Percentiles rank a stretch among this genome's conserved stretches.
These are phyloP conservation scores for Penicillium diatomitis DNA, from an alignment of 495 filamentous ascomycete species.

Conservation along the genomic window DNA sequence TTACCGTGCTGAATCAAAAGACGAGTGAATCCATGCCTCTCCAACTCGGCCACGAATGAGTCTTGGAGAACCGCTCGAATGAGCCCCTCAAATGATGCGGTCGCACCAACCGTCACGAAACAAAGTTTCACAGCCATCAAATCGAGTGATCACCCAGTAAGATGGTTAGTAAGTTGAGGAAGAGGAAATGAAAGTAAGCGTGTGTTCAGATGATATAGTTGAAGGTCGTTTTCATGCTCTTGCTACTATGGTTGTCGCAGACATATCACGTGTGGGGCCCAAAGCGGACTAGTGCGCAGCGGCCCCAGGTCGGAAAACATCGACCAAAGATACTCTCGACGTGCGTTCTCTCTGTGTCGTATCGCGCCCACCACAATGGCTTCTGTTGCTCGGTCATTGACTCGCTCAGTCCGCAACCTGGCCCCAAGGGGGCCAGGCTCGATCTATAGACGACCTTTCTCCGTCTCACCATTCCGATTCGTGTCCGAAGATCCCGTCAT, in stretches of 20 bases:
- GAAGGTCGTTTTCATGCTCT: background rate
- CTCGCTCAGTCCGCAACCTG: slow-evolving; percentile 26
- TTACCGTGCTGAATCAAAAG: slow-evolving; percentile 72
- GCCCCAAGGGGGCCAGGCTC: slow-evolving; percentile 21
- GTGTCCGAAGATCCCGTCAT: slow-evolving; percentile 30
- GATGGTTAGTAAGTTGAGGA: background rate
- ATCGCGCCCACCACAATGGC: slow-evolving; percentile 27
- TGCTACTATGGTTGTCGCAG: background rate
- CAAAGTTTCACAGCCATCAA: slow-evolving; percentile 36
- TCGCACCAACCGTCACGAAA: slow-evolving; percentile 88
- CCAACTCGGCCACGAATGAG: slow-evolving; percentile 50
- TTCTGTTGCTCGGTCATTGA: slow-evolving; percentile 30
- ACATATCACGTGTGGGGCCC: background rate
- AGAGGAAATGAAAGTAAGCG: background rate
- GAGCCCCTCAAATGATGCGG: slow-evolving; percentile 68
- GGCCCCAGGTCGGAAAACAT: slow-evolving; percentile 16
- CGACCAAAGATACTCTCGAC: slow-evolving; percentile 4
- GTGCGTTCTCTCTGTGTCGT: background rate
- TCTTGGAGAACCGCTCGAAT: slow-evolving; percentile 54
- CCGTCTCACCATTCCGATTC: slow-evolving; percentile 27
- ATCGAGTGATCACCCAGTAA: background rate
- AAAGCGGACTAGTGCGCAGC: slow-evolving; percentile 10
- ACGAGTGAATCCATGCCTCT: slow-evolving; percentile 47
- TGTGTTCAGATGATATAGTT: background rate
- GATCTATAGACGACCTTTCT: slow-evolving; percentile 28